Base-by-base conservation (phyloP, 371 early-diverging fungal genomes). In the Saksenaea oblongispora region DNA sequence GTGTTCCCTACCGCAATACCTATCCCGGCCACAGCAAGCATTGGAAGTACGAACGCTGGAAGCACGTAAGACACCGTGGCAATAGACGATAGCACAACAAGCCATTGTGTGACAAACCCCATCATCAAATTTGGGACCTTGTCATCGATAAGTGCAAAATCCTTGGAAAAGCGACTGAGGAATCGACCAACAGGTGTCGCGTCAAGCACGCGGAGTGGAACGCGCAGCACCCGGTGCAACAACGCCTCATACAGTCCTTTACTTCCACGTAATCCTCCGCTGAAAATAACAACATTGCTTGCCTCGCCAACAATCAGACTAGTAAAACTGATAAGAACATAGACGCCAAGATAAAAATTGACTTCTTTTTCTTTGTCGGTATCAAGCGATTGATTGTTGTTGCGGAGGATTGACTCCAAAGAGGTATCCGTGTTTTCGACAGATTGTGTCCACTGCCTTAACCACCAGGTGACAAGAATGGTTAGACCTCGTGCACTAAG, bases 121-220 rank as follows among this genome's bases (percentile, higher is more conserved):
- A 75, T 67, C 18, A 84, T 55, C 27, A 76, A 73, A 28, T 77
- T 75, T 27, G 80, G 80, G 53, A 84, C 66, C n/a, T 70, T 70
- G 5, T 80, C 74, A 28, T 84, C 84, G 39, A 84, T 71, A 0
- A 80, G 78, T 35, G 80, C 80, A 35, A 84, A 75, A 41, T 84
- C 84, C 18, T 71, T 68, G 34, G 73, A 65, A 41, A 95, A 95
- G n/a, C 95, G 82, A 72, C 92, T 93, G 67, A 94, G 67, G 51
- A 95, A 89, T 11, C 95, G 88, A 8, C 95, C 96, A 10, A 95
- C 69, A 9, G 97, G 97, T 13, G 96, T 97, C n/a, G 80, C 86
- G 51, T 96, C 96, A 69, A 94, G 94, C 76, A 95, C 95, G 17
- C 89, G 80, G 31, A 94, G 77, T 22, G 83, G 84, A 2, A 91